Conservation (phyloP, 75 land plant genomes). For the Cryptomeria japonica region DNA sequence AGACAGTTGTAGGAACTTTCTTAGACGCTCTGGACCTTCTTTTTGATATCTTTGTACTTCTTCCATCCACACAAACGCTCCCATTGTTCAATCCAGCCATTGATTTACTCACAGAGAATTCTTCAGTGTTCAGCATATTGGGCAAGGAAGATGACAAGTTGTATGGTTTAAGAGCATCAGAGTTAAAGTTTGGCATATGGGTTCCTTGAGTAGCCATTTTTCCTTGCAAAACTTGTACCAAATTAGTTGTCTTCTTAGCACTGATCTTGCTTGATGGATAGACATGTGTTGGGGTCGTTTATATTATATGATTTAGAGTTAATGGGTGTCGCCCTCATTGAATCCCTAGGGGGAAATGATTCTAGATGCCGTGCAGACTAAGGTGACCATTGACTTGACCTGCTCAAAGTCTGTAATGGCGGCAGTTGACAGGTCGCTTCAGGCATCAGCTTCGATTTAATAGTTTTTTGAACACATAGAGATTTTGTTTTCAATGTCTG, state of each 20-base stretch:
- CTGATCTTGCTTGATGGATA: too few species aligned
- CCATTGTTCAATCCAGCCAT: background rate
- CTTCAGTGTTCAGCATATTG: background rate
- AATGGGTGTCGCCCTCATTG: background rate
- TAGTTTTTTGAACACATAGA: too few species aligned
- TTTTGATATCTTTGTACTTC: conserved; percentile 9
- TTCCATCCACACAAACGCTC: background rate
- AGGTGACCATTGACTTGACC: background rate
- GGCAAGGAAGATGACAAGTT: background rate
- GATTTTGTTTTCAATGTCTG: too few species aligned
- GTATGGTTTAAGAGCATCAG: background rate
- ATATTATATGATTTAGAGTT: background rate
- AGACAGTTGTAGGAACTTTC: conserved; percentile 37
- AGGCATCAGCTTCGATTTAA: background rate
- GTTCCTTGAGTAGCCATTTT: background rate
- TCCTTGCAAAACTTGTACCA: background rate
- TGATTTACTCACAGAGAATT: background rate
- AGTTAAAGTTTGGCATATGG: background rate
- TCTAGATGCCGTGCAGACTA: conserved; percentile 1
- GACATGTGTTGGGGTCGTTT: background rate
- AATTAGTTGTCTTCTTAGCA: background rate
- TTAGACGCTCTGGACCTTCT: conserved; percentile 44
- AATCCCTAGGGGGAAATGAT: background rate
- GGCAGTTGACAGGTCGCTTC: background rate
- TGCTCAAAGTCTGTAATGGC: background rate